Conservation (phyloP, 208 protist species). For the Acanthamoeba castellanii region DNA sequence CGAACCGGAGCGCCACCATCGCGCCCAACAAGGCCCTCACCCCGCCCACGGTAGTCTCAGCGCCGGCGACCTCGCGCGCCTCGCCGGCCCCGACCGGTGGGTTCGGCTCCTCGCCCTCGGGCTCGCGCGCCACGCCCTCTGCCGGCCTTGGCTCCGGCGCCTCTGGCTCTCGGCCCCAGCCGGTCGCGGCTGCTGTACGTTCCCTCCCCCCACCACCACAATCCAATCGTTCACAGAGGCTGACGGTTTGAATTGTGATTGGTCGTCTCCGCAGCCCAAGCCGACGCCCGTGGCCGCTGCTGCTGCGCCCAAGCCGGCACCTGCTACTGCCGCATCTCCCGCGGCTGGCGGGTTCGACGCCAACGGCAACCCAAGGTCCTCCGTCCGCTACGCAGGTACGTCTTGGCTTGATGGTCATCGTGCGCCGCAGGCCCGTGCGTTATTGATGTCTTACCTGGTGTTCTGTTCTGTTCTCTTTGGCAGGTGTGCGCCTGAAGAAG, state of each 20-base stretch:
- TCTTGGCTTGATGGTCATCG: too few relatives aligned
- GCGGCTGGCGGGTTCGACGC: neutral
- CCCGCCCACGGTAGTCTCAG: neutral
- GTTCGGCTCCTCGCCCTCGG: neutral
- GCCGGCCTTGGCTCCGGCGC: neutral
- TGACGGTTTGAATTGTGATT: neutral
- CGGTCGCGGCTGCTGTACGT: neutral
- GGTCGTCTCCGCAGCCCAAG: neutral
- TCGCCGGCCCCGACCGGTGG: neutral
- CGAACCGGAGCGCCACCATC: constrained; percentile 9
- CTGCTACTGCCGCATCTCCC: neutral
- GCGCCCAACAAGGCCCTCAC: constrained; percentile 34
- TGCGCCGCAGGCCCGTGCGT: neutral
- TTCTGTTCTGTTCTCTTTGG: neutral
- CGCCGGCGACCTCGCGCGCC: neutral
- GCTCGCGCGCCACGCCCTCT: neutral
- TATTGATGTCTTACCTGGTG: neutral
- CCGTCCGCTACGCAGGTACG: constrained; percentile 37
- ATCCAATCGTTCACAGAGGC: neutral
- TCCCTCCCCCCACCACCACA: neutral
- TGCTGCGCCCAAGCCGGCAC: neutral
- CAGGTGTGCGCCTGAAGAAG: constrained; percentile 41
- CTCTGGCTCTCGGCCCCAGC: neutral
- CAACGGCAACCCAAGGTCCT: neutral
- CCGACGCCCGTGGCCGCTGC: neutral